These are phyloP conservation scores for Sesbania bispinosa DNA, from an alignment of 306 rosid species.

Conservation along the genomic window DNA sequence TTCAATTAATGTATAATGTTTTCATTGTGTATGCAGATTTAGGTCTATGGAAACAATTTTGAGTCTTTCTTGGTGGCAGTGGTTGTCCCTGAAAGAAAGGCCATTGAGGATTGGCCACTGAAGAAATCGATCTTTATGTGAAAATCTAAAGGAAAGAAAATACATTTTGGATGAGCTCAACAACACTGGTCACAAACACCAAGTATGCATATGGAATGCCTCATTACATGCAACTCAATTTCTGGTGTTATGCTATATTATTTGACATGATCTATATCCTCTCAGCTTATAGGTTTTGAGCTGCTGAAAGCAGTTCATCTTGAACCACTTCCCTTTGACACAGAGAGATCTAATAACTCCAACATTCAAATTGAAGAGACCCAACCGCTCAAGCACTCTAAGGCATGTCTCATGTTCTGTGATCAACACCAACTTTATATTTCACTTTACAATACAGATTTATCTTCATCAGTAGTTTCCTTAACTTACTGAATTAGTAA, in stretches of 20 bases:
- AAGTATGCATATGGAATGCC: constrained; percentile 44
- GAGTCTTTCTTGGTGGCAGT: constrained; percentile 96
- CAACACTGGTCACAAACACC: constrained; percentile 58
- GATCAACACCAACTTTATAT: background rate
- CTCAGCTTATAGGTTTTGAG: constrained; percentile 87
- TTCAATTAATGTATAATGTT: background rate
- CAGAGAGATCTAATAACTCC: constrained; percentile 84
- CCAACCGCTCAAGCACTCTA: constrained; percentile 61
- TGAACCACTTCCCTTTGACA: constrained; percentile 75
- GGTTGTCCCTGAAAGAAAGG: constrained; percentile 71
- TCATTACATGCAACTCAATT: constrained; percentile 11
- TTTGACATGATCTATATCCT: constrained; percentile 23
- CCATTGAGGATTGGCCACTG: constrained; percentile 81
- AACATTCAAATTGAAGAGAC: constrained; percentile 83
- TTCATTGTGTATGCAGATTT: constrained; percentile 48
- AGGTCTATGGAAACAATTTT: constrained; percentile 96
- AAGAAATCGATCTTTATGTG: constrained; percentile 70
- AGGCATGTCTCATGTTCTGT: constrained; percentile 43
- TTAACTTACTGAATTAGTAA: background rate
- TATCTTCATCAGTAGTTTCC: background rate
- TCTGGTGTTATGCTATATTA: background rate
- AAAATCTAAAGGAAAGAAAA: constrained; percentile 60
- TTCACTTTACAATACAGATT: background rate
- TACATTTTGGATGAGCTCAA: constrained; percentile 85
- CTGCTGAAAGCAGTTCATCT: constrained; percentile 69